phyloP scores from a whole-genome alignment of 805 yeast species.

The Isabelozyma pseudorhagii region DNA sequence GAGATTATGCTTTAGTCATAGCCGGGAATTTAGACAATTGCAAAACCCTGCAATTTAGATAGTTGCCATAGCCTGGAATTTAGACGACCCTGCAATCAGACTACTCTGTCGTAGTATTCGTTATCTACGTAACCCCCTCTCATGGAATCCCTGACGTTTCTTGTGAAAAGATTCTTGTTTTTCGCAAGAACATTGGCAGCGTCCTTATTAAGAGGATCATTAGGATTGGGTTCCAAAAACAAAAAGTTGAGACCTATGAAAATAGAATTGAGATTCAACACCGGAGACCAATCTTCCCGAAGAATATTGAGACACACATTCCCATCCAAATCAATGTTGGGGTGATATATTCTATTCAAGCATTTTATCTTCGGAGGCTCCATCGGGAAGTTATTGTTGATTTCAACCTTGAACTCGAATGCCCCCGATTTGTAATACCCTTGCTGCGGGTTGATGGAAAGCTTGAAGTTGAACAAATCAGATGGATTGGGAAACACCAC shows the following conservation, averaged over 20 bases:
- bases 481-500: constrained; percentile 49
- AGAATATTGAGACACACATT: constrained; percentile 88
- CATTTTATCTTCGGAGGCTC: constrained; percentile 87
- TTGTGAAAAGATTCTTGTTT: constrained; percentile 42
- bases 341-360: constrained; percentile 76
- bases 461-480: constrained; percentile 60
- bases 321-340: constrained; percentile 87
- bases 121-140: constrained; percentile 63
- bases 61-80: no score
- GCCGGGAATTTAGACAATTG: no score
- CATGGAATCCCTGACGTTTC: constrained; percentile 63
- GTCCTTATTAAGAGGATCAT: constrained; percentile 89
- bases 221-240: constrained; percentile 86
- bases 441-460: constrained; percentile 61
- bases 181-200: constrained; percentile 61
- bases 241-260: constrained; percentile 82
- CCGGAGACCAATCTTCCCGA: constrained; percentile 97
- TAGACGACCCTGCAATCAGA: constrained; percentile 5
- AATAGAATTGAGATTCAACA: constrained; percentile 74
- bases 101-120: constrained; percentile 62
- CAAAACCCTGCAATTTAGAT: no score
- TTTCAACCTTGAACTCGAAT: constrained; percentile 65
- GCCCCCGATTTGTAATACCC: constrained; percentile 70
- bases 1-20: no score
- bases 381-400: constrained; percentile 79